phyloP scores from a whole-genome alignment of 2,329 filamentous ascomycete genomes.

The Atkinsonella texensis region DNA sequence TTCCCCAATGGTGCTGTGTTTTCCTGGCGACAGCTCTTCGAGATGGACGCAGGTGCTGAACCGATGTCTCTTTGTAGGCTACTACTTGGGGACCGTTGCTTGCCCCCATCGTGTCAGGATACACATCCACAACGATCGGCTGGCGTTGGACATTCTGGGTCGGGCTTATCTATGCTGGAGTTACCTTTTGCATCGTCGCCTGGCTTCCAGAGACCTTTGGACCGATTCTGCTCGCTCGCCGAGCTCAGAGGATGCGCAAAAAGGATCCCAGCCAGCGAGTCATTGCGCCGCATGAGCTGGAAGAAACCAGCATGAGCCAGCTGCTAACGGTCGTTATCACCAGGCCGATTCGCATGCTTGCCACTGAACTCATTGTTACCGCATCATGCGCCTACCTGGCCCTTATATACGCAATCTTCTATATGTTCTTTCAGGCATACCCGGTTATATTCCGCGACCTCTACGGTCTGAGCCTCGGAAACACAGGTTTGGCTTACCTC shows the following conservation, averaged over 20 bases:
- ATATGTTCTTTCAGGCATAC: slow-evolving; percentile 69
- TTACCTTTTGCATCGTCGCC: slow-evolving; percentile 44
- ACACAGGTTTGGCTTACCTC: slow-evolving; percentile 56
- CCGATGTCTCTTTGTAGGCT: slow-evolving; percentile 22
- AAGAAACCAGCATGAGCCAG: slow-evolving; percentile 43
- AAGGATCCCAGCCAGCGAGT: slow-evolving; percentile 37
- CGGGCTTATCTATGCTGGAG: slow-evolving; percentile 53
- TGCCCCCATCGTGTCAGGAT: slow-evolving; percentile 54
- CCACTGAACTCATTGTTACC: slow-evolving; percentile 61
- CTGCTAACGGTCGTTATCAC: slow-evolving; percentile 56
- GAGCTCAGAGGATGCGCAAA: slow-evolving; percentile 46
- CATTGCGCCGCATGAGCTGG: slow-evolving; percentile 51
- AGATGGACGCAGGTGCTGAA: too few species aligned
- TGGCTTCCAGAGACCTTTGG: slow-evolving; percentile 54
- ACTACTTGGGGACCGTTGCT: slow-evolving; percentile 55
- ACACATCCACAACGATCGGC: slow-evolving; percentile 41
- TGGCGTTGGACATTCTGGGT: slow-evolving; percentile 67
- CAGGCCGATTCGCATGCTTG: slow-evolving; percentile 59
- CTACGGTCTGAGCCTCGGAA: slow-evolving; percentile 52
- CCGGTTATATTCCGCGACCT: slow-evolving; percentile 53
- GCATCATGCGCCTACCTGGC: slow-evolving; percentile 60
- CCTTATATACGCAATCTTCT: slow-evolving; percentile 53
- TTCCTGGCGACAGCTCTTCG: too few species aligned
- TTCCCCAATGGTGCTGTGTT: too few species aligned
- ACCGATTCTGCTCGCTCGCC: slow-evolving; percentile 44